Percentiles rank a stretch among this genome's conserved stretches.
phyloP scores from a whole-genome alignment of 495 filamentous ascomycete genomes.

The Penicillium bialowiezense region DNA sequence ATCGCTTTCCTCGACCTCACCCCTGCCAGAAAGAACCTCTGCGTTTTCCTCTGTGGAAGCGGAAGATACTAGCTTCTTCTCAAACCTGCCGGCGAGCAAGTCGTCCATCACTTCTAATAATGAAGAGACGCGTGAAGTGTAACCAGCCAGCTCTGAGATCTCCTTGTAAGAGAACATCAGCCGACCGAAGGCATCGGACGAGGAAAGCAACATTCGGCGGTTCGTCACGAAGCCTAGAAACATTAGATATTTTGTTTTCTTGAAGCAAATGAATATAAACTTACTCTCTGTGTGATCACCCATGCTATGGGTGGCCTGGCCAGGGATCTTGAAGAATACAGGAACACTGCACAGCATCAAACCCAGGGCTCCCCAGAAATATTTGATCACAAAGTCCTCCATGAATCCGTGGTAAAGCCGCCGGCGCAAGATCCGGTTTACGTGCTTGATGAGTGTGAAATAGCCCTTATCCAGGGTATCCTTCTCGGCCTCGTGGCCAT shows the following conservation, averaged over 20 bases:
- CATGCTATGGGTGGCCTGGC: slow-evolving; percentile 67
- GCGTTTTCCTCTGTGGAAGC: slow-evolving; percentile 74
- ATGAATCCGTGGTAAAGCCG: slow-evolving; percentile 95
- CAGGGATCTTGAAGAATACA: slow-evolving; percentile 91
- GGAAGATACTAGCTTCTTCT: slow-evolving; percentile 93
- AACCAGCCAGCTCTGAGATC: slow-evolving; percentile 90
- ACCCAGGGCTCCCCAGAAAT: slow-evolving; percentile 96
- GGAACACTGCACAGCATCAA: slow-evolving; percentile 93
- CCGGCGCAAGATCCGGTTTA: slow-evolving; percentile 87
- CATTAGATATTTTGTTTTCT: slow-evolving; percentile 3
- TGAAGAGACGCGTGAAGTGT: slow-evolving; percentile 85
- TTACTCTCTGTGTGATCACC: slow-evolving; percentile 87
- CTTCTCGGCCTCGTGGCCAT: slow-evolving; percentile 94
- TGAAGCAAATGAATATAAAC: slow-evolving; percentile 13
- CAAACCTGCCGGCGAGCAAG: slow-evolving; percentile 79
- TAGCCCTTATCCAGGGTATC: slow-evolving; percentile 97
- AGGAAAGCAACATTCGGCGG: slow-evolving; percentile 81
- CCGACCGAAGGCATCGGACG: slow-evolving; percentile 92
- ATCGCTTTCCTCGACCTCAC: slow-evolving; percentile 69
- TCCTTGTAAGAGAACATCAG: slow-evolving; percentile 99
- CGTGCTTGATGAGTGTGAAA: slow-evolving; percentile 97
- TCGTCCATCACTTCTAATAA: slow-evolving; percentile 94
- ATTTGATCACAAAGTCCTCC: slow-evolving; percentile 99
- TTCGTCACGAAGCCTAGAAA: slow-evolving; percentile 81
- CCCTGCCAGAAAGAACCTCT: slow-evolving; percentile 74